Evolutionary conservation across 805 yeast genomes (phyloP).

Genomic region (Yueomyces sp.): DNA sequence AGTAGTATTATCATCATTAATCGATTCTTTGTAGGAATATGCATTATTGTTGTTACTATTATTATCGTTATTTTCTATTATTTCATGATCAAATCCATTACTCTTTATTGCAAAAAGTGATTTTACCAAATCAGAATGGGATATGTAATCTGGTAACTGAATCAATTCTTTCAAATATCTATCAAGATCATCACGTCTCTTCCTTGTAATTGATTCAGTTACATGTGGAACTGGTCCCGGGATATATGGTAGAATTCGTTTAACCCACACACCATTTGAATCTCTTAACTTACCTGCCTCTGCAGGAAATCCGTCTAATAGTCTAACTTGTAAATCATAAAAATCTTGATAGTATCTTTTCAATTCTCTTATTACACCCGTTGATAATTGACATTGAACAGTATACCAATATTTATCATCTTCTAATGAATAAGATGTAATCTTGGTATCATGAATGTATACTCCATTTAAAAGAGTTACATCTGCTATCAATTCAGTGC

Average conservation of each 20-base stretch:
- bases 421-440: conserved; percentile 67
- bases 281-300: conserved; percentile 67
- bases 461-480: conserved; percentile 4
- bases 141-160: conserved; percentile 62
- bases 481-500: neutral
- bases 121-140: conserved; percentile 54
- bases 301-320: conserved; percentile 72
- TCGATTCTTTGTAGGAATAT: neutral
- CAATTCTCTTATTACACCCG: conserved; percentile 56
- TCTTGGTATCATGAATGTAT: conserved; percentile 38
- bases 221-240: conserved; percentile 94
- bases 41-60: neutral
- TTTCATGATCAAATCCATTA: conserved; percentile 24
- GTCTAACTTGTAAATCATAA: conserved; percentile 78
- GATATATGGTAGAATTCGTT: conserved; percentile 78
- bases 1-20: neutral
- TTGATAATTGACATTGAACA: conserved; percentile 49
- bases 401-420: conserved; percentile 86
- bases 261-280: conserved; percentile 43
- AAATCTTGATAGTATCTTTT: conserved; percentile 93
- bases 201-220: conserved; percentile 55
- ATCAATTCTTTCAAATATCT: conserved; percentile 47
- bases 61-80: neutral
- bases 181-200: conserved; percentile 41
- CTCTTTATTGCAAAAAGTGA: conserved; percentile 48